Base-by-base conservation (phyloP, 257 asterid genomes). In the Solanum bulbocastanum region DNA sequence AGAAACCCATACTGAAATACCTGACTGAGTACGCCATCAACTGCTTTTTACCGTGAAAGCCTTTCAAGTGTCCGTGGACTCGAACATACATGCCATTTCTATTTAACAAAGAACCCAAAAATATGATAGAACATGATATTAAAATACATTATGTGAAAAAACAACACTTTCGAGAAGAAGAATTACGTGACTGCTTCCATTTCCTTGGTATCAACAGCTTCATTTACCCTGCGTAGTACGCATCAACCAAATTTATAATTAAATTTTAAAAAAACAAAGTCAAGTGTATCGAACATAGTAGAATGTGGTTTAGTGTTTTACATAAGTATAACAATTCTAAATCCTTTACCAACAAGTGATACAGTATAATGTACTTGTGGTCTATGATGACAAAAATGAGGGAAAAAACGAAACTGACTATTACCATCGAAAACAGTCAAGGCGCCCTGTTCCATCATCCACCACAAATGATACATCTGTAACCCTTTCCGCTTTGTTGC, bases 371-470 rank as follows among this genome's bases (percentile, higher is more conserved):
- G 39, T 44, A 79, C 66, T 8, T 79, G 66, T 27, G 27, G 15
- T 79, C 40, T 27, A 79, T 27, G 66, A 79, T 27, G 85, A 79
- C 66, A 81, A 49, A 16, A 81, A 49, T 32, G 32, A 49, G 18
- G 58, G 16, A 0, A 49, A 49, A 82, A 49, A 49, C 2, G 12
- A 32, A 82, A 49, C 69, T 82, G 44, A 30, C 3, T 15, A 25
- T 65, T 87, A 95, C 99, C 98, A 97, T 94, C 96, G 89, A 44
- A 75, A 91, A 90, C 98, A 97, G 83, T 91, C 92, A 49, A 96
- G 87, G 62, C 98, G 93, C 25, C 99, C 98, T 58, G 98, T 95
- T 84, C 98, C 98, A 92, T 97, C 99, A 91, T 97, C 98, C 74
- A 97, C 90, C 79, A 90, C 90, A 73, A 97, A 96, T 23, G 95